Evolutionary conservation across 192 early-diverging fungal species (phyloP).

Genomic region (Umbelopsis vinacea): DNA sequence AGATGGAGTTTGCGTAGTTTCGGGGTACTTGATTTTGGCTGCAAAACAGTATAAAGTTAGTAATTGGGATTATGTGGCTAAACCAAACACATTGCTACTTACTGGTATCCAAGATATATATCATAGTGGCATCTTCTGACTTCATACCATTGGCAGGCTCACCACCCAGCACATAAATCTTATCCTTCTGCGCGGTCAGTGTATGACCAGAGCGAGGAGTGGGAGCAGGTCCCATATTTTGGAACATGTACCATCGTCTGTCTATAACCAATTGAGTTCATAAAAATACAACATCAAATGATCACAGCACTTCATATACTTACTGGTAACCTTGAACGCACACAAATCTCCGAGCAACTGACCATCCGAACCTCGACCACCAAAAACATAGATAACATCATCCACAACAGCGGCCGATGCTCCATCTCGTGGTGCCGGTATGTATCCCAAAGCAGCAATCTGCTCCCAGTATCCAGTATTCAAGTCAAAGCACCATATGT

Average conservation of each 20-base stretch:
- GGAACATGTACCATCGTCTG: constrained; percentile 54
- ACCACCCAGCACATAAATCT: constrained; percentile 59
- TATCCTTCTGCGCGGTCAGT: constrained; percentile 48
- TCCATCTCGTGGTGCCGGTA: constrained; percentile 50
- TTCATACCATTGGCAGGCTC: constrained; percentile 42
- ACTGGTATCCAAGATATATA: constrained; percentile 57
- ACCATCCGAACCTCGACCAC: constrained; percentile 50
- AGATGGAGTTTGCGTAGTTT: constrained; percentile 19
- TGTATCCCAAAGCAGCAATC: constrained; percentile 44
- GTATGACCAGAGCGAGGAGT: constrained; percentile 46
- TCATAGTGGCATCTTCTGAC: constrained; percentile 38
- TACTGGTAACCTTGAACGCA: constrained; percentile 56
- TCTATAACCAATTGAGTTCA: constrained; percentile 24
- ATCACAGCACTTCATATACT: not conserved
- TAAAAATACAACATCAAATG: not conserved
- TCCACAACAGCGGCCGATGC: constrained; percentile 42
- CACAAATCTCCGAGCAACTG: constrained; percentile 50
- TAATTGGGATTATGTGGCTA: not conserved
- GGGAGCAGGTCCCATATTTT: constrained; percentile 50
- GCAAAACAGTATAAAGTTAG: constrained; percentile 11
- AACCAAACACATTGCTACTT: constrained; percentile 12
- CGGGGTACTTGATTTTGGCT: constrained; percentile 56
- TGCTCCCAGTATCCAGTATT: constrained; percentile 45
- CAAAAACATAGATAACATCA: constrained; percentile 61
- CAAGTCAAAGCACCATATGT: constrained; percentile 60